Base-by-base conservation (phyloP, 495 filamentous ascomycete species). In the Parathielavia appendiculata region DNA sequence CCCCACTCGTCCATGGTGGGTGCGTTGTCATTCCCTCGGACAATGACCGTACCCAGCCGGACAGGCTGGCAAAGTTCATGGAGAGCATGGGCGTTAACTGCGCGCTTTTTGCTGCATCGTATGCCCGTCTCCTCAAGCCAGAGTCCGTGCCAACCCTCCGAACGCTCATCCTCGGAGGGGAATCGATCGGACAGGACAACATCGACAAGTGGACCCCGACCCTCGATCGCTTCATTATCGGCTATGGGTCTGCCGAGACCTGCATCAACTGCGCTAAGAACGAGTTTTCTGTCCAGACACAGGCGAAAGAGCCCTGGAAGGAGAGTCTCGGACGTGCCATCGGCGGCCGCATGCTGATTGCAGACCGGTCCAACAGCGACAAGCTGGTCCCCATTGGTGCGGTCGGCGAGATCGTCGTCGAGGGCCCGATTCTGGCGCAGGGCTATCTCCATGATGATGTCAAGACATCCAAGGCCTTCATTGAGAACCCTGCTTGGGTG, bases 191-290 rank as follows among this genome's bases (percentile, higher is more conserved):
- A 30, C 54, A 56, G 54, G 54, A 46, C 12, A 48, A 48, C 30
- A 56, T 56, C 34, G 54, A 56, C 17, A 48, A 26, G 43, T 56
- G 54, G 54, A 48, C 54, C 17, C 43, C 43, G 30, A 22, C 43
- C 1, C 19, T 56, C 19, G 43, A 56, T 16, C 53, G 53, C 19
- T 56, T 56, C 32, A 48, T 56, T 5, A 56, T 48, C 19, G 54
- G 54, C 16, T 56, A 56, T 30, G 54, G 54, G 9, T 48, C 54
- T 5, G 43, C 54, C 8, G 54, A 56, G 43, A 56, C 54, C 32
- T 56, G 54, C 43, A 48, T 56, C 41, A 56, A 56, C 40, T 56
- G 53, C 41, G 53, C 53, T 10, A 56, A 56, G 53, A 56, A 56
- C 41, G 53, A 56, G 26, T 56, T 56, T 32, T 47, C 54, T 13